Evolutionary conservation across 805 yeast genomes (phyloP).

Genomic region (Pichia thaimueangensis): DNA sequence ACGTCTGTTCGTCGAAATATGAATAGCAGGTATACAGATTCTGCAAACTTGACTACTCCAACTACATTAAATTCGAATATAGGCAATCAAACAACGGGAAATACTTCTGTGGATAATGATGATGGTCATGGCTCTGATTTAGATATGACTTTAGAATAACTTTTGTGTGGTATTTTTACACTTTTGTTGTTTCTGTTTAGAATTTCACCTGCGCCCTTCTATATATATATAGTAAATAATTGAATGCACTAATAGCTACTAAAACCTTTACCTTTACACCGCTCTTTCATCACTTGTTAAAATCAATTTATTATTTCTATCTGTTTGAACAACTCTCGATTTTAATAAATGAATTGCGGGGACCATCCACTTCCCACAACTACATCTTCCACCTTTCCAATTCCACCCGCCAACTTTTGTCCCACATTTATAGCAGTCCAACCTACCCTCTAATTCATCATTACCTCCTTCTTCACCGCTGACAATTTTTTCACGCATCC

Average conservation of each 20-base stretch:
- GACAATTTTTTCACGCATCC: constrained; percentile 61
- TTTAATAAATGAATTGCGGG: constrained; percentile 83
- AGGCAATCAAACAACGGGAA: constrained; percentile 12
- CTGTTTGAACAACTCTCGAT: constrained; percentile 70
- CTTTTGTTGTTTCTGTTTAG: neutral
- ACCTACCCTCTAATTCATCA: constrained; percentile 79
- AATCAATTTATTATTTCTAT: constrained; percentile 13
- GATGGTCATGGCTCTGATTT: constrained; percentile 22
- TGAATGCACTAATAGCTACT: neutral
- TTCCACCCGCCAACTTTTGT: constrained; percentile 85
- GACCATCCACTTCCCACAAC: constrained; percentile 93
- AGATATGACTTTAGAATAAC: constrained; percentile 27
- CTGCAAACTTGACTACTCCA: constrained; percentile 8
- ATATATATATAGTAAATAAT: no score
- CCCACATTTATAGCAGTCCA: constrained; percentile 76
- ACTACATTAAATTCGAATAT: constrained; percentile 7
- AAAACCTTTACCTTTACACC: constrained; percentile 1
- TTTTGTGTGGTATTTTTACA: neutral
- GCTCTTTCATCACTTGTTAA: constrained; percentile 13
- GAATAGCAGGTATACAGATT: constrained; percentile 4
- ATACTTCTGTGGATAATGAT: constrained; percentile 16
- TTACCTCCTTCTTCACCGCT: constrained; percentile 34
- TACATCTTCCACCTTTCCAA: constrained; percentile 92
- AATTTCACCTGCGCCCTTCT: no score
- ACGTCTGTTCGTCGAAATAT: constrained; percentile 2